Percentiles rank a stretch among this genome's conserved stretches.
phyloP scores from a whole-genome alignment of 2,329 filamentous ascomycete species.

The Hysterium pulicare region DNA sequence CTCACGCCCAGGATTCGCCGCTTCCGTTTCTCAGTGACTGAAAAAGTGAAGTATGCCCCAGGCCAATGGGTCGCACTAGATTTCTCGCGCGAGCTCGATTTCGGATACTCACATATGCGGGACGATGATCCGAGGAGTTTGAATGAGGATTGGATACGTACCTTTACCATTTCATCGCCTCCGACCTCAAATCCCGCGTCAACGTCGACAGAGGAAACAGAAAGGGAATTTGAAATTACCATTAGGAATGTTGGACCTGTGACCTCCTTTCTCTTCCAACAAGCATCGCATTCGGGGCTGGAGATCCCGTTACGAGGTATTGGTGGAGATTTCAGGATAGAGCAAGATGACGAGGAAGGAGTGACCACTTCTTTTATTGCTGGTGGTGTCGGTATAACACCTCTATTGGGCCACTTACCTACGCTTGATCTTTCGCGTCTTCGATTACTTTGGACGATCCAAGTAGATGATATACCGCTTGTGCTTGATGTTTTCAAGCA shows the following conservation, averaged over 20 bases:
- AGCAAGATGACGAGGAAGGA: slow-evolving; percentile 24
- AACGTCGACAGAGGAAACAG: slow-evolving; percentile 6
- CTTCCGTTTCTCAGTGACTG: slow-evolving; percentile 56
- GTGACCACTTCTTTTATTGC: slow-evolving; percentile 63
- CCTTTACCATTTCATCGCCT: slow-evolving; percentile 73
- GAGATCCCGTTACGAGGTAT: slow-evolving; percentile 70
- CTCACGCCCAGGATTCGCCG: slow-evolving; percentile 66
- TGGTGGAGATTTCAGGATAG: slow-evolving; percentile 60
- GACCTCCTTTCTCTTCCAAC: slow-evolving; percentile 62
- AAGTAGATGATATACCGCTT: slow-evolving; percentile 59
- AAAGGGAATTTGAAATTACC: slow-evolving; percentile 66
- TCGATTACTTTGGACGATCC: slow-evolving; percentile 66
- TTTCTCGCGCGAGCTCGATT: slow-evolving; percentile 65
- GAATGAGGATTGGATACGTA: slow-evolving; percentile 81
- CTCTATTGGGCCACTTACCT: slow-evolving; percentile 67
- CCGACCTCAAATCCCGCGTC: slow-evolving; percentile 35
- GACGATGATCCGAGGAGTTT: slow-evolving; percentile 74
- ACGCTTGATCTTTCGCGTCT: slow-evolving; percentile 46
- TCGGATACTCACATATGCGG: slow-evolving; percentile 79
- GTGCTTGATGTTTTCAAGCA: slow-evolving; percentile 57
- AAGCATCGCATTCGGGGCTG: slow-evolving; percentile 52
- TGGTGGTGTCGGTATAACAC: slow-evolving; percentile 80
- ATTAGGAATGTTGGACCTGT: slow-evolving; percentile 65
- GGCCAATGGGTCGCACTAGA: slow-evolving; percentile 78
- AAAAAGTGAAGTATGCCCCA: slow-evolving; percentile 53